These are phyloP conservation scores for Bryoglossum gracile DNA, from an alignment of 495 filamentous ascomycete species.

Conservation along the genomic window DNA sequence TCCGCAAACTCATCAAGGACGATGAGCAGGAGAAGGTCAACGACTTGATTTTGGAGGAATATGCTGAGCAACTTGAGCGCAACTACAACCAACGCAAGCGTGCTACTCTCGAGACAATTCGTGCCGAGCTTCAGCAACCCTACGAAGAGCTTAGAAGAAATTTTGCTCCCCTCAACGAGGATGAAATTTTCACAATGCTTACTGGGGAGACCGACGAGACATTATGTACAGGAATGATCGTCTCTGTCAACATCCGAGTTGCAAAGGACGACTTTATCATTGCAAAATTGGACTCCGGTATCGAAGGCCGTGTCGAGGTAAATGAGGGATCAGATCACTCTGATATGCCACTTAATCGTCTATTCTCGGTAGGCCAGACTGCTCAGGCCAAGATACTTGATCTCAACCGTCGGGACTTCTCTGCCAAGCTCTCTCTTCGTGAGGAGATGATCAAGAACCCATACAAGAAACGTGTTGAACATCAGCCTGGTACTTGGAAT, in stretches of 20 bases:
- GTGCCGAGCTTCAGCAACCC: conserved; percentile 82
- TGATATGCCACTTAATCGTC: conserved; percentile 31
- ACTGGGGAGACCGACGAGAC: conserved; percentile 88
- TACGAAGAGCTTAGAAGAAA: conserved; percentile 89
- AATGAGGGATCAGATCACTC: conserved; percentile 37
- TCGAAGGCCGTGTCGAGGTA: conserved; percentile 72
- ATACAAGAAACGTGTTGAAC: conserved; percentile 56
- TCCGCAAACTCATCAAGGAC: conserved; percentile 85
- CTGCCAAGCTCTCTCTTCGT: conserved; percentile 72
- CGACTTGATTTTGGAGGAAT: conserved; percentile 91
- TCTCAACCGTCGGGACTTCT: conserved; percentile 74
- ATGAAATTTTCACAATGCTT: conserved; percentile 94
- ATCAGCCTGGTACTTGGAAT: conserved; percentile 78
- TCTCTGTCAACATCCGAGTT: conserved; percentile 79
- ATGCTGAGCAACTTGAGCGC: conserved; percentile 88
- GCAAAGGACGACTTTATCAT: conserved; percentile 89
- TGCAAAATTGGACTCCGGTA: conserved; percentile 85
- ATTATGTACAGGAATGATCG: conserved; percentile 78
- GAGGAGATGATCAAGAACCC: conserved; percentile 71
- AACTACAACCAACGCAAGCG: conserved; percentile 92
- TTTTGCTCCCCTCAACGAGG: conserved; percentile 60
- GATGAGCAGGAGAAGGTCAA: conserved; percentile 91
- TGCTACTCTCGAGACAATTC: conserved; percentile 91
- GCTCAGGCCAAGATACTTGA: conserved; percentile 80
- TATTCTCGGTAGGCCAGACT: conserved; percentile 71